Conservation (phyloP, 805 yeast species). For the Kuraishia molischiana region DNA sequence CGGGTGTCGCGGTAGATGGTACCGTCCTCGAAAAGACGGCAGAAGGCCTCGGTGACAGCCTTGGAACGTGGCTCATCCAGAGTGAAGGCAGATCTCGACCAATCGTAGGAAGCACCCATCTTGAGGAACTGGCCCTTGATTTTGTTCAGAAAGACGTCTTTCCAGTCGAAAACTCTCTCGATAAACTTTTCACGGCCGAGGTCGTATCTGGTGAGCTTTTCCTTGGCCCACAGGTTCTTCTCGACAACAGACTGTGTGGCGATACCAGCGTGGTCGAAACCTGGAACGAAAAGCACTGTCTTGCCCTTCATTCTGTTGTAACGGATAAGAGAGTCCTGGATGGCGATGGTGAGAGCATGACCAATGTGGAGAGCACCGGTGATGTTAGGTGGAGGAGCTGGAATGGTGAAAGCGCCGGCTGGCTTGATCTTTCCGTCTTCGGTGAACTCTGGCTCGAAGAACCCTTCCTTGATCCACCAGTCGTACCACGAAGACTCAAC, state of each 20-base stretch:
- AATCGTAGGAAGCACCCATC: constrained; percentile 95
- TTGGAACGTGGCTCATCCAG: constrained; percentile 66
- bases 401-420: constrained; percentile 80
- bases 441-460: constrained; percentile 79
- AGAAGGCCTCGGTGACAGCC: constrained; percentile 88
- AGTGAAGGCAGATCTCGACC: constrained; percentile 93
- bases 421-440: constrained; percentile 68
- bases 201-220: constrained; percentile 88
- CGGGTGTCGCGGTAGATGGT: constrained; percentile 89
- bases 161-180: constrained; percentile 96
- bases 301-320: constrained; percentile 96
- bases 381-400: constrained; percentile 99
- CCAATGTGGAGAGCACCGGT: constrained; percentile 99
- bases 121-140: constrained; percentile 78
- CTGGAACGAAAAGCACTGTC: constrained; percentile 87
- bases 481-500: constrained; percentile 97
- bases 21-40: constrained; percentile 88
- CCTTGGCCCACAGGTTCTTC: constrained; percentile 85
- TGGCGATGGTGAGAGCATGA: constrained; percentile 90
- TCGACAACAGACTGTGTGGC: constrained; percentile 98
- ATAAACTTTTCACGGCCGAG: constrained; percentile 86
- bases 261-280: constrained; percentile 98
- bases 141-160: constrained; percentile 80
- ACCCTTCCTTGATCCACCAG: constrained; percentile 91
- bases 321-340: constrained; percentile 89